Percentiles rank a stretch among this genome's conserved stretches.
Evolutionary conservation across 2,329 filamentous ascomycete genomes (phyloP).

Genomic region (Ophiostoma himal-ulmi): DNA sequence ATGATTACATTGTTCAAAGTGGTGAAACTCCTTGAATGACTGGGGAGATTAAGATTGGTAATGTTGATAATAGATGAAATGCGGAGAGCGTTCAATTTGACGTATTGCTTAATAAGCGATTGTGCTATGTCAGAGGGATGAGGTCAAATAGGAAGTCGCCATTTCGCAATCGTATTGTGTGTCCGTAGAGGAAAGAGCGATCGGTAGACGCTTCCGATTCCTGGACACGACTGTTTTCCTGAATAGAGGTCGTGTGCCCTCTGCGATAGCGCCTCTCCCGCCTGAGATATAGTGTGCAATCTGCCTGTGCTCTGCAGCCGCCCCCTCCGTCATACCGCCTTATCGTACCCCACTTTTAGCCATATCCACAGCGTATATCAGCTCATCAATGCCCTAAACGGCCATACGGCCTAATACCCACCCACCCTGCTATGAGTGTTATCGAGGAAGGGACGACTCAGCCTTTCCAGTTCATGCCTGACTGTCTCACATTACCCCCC

Average conservation of each 20-base stretch:
- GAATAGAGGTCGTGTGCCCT: not conserved
- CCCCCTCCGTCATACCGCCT: not conserved
- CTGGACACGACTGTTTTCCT: not conserved
- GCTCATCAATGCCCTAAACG: slow-evolving; percentile 7
- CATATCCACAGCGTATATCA: not conserved
- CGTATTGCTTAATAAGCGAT: not conserved
- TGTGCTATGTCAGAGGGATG: not conserved
- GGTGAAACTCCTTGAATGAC: not conserved
- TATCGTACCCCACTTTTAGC: not conserved
- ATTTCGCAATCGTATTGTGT: not conserved
- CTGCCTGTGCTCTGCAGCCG: not conserved
- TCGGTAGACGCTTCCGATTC: not conserved
- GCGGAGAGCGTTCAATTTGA: not conserved
- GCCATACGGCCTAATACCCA: not conserved
- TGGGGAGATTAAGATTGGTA: not conserved
- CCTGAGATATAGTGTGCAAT: not conserved
- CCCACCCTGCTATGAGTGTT: not conserved
- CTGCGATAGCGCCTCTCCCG: not conserved
- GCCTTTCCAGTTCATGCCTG: slow-evolving; percentile 1
- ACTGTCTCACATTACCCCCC: not conserved
- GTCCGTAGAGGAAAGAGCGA: not conserved
- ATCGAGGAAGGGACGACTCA: not conserved
- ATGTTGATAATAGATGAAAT: slow-evolving; percentile 1
- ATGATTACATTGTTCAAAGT: not conserved
- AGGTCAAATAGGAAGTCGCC: not conserved